Evolutionary conservation across 257 asterid species (phyloP), one percentile per base, ranked within the genome.

Genomic region (Lavandula angustifolia): DNA sequence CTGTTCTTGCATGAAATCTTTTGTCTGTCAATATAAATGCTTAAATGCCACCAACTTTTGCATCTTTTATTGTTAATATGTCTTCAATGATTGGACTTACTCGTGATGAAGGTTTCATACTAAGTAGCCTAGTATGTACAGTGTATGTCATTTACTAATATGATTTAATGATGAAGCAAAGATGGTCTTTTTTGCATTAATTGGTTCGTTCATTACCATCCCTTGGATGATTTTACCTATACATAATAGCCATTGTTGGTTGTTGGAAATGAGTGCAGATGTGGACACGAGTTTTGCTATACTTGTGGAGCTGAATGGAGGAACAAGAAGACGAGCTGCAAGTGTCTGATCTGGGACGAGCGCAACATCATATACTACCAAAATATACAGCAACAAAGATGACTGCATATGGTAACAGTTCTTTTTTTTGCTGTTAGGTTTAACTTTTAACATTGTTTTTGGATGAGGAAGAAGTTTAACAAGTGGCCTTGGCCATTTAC

Each of bases 251-350:
- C 27, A 3, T 22, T 60, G 22, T 18, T 42, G 10, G 7, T 13
- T 46, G 12, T 18, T 4, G 3, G 27, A 33, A 18, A 60, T 73
- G 38, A 14, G 3, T 55, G 71, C 72, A 86, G 92, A 72, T 87
- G 95, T 35, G 89, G 95, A 1, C 73, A 82, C 31, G 86, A 85
- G 68, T 87, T 87, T 43, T 85, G 96, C 74, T 85, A 85, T 55
- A 81, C 76, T 2, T 87, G 94, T 67, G 91, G 94, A 64, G 84
- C 81, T 2, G 88, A 78, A 54, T 85, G 92, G 91, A 80, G 64
- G 71, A 52, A 83, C 42, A 81, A 83, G 84, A 76, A 53, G 68
- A 78, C 81, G 5, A 83, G 85, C 17, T 87, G 94, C 67, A 4
- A 31, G 0, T 87, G 95, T 43, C 84, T 76, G 0, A 54, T 81